These are phyloP conservation scores for Neospermospora avenae DNA, from an alignment of 2,329 filamentous ascomycete species.

Conservation along the genomic window DNA sequence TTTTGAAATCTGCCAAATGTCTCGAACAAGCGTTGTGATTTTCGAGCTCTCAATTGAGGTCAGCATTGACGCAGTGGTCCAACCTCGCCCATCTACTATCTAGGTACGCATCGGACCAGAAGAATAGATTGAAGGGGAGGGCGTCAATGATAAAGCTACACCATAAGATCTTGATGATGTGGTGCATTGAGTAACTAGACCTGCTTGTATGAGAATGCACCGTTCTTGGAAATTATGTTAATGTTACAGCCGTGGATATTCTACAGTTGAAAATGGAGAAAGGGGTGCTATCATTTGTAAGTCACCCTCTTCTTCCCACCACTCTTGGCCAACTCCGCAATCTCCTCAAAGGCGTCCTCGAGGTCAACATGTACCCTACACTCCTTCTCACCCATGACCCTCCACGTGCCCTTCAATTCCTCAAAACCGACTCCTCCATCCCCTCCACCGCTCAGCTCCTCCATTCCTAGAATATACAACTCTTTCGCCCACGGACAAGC, in stretches of 20 bases:
- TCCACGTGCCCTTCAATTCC: constrained; percentile 51
- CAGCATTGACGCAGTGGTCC: no score
- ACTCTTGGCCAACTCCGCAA: constrained; percentile 13
- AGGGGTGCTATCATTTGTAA: not conserved
- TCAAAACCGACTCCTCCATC: constrained; percentile 27
- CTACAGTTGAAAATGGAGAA: not conserved
- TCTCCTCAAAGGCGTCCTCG: constrained; percentile 38
- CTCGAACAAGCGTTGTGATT: no score
- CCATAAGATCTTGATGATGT: no score
- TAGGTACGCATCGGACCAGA: no score
- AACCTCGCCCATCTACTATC: no score
- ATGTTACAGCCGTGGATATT: not conserved
- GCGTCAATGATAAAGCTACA: no score
- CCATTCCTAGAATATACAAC: constrained; percentile 55
- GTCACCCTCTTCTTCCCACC: not conserved
- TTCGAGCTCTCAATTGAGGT: no score
- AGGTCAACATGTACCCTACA: constrained; percentile 55
- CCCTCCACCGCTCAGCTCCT: constrained; percentile 27
- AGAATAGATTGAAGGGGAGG: no score
- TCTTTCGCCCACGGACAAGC: constrained; percentile 62
- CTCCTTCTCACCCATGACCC: constrained; percentile 59
- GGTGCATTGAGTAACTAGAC: no score
- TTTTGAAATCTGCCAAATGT: no score
- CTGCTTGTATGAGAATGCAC: no score
- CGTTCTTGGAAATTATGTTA: no score